Percentiles rank a stretch among this genome's conserved stretches.
Conservation (phyloP, 371 early-diverging fungal species). For the Mucor irregularis region DNA sequence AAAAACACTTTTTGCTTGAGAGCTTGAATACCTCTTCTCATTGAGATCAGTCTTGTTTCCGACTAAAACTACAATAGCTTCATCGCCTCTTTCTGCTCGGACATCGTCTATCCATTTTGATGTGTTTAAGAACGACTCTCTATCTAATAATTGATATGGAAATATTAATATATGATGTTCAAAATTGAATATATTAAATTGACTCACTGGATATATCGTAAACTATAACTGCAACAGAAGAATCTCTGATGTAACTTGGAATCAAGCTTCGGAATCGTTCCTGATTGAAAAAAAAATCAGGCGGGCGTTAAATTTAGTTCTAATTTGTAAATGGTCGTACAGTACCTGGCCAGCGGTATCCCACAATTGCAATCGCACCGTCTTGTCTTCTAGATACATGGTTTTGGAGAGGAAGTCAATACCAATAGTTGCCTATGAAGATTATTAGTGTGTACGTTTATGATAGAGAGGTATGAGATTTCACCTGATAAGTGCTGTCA, state of each 20-base stretch:
- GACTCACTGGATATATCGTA: constrained; percentile 92
- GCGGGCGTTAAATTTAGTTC: constrained; percentile 1
- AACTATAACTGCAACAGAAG: constrained; percentile 97
- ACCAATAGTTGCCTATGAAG: constrained; percentile 95
- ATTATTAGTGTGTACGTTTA: too few relatives aligned
- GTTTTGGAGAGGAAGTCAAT: constrained; percentile 99
- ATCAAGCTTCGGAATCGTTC: constrained; percentile 97
- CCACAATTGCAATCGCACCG: constrained; percentile 99
- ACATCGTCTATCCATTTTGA: constrained; percentile 99
- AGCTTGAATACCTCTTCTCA: constrained; percentile 72
- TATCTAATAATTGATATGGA: constrained; percentile 52
- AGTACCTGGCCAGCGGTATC: constrained; percentile 99
- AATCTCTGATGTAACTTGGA: constrained; percentile 98
- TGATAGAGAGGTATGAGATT: neutral
- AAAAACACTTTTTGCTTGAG: neutral
- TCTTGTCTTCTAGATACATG: constrained; percentile 95
- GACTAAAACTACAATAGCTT: constrained; percentile 96
- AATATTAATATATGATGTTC: too few relatives aligned
- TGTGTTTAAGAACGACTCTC: constrained; percentile 92
- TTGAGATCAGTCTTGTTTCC: constrained; percentile 99
- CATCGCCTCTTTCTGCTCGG: constrained; percentile 96
- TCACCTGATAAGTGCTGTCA: constrained; percentile 91
- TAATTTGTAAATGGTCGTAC: neutral
- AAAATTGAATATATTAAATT: neutral
- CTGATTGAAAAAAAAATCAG: constrained; percentile 32